These are phyloP conservation scores for Backusella mclennaniae DNA, from an alignment of 192 early-diverging fungal species.

Conservation along the genomic window DNA sequence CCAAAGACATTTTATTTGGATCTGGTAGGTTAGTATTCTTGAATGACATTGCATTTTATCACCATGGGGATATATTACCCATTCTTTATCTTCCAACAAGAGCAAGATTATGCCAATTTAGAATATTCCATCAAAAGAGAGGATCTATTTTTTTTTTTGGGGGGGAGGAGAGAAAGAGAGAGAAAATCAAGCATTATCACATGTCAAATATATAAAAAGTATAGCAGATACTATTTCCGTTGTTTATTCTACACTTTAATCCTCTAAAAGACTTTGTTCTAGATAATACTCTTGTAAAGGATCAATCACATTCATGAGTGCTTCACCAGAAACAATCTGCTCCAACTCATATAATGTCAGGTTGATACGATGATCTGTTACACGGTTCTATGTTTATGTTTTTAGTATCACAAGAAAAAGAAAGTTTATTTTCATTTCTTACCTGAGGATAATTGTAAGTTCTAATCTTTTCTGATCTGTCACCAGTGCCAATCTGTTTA, in stretches of 20 bases:
- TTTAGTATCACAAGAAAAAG: neutral
- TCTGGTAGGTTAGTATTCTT: too few relatives aligned
- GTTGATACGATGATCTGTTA: slow-evolving; percentile 83
- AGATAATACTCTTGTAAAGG: slow-evolving; percentile 38
- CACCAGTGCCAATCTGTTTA: slow-evolving; percentile 61
- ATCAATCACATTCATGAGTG: slow-evolving; percentile 39
- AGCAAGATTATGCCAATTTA: neutral
- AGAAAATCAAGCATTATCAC: neutral
- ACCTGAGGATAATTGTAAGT: slow-evolving; percentile 83
- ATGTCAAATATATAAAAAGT: neutral
- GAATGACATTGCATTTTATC: too few relatives aligned
- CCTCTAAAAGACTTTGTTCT: slow-evolving; percentile 30
- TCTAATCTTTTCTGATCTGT: slow-evolving; percentile 79
- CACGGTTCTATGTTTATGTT: slow-evolving; percentile 54
- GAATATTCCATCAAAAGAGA: neutral
- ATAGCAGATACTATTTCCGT: neutral
- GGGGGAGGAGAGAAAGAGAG: neutral
- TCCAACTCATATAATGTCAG: slow-evolving; percentile 69
- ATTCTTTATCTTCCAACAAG: too few relatives aligned
- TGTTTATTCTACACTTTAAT: neutral
- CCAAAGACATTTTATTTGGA: too few relatives aligned
- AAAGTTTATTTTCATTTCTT: neutral
- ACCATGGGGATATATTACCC: too few relatives aligned
- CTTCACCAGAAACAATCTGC: slow-evolving; percentile 58
- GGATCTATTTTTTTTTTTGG: neutral